Conservation (phyloP, 202 grass and related monocot species). For the Carex sylvatica region DNA sequence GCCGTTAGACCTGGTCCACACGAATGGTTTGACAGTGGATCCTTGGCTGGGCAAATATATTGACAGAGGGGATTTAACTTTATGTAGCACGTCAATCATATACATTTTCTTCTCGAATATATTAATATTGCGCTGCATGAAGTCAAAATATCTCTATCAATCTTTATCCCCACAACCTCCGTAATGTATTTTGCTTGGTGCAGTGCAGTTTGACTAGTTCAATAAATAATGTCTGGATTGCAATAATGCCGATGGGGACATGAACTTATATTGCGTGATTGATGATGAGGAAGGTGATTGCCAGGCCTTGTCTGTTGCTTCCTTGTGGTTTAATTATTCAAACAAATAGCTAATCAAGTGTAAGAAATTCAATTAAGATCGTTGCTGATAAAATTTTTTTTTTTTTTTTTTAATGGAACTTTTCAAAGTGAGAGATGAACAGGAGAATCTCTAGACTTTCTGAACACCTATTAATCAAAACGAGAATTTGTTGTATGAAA, state of each 20-base stretch:
- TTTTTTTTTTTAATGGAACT: neutral
- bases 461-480: no score
- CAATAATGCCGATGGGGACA: neutral
- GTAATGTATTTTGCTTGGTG: no score
- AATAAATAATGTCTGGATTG: neutral
- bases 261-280: neutral
- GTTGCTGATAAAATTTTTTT: neutral
- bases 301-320: neutral
- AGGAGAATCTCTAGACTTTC: no score
- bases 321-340: neutral
- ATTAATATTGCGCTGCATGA: no score
- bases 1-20: conserved; percentile 21
- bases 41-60: no score
- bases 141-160: neutral
- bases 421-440: neutral
- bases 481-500: no score
- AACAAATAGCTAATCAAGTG: neutral
- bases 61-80: no score
- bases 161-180: no score
- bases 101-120: no score
- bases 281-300: neutral
- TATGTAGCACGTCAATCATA: no score
- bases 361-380: neutral
- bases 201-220: neutral
- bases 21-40: no score